Percentiles rank a stretch among this genome's conserved stretches.
phyloP scores from a whole-genome alignment of 306 rosid genomes.

The Nissolia schottii region DNA sequence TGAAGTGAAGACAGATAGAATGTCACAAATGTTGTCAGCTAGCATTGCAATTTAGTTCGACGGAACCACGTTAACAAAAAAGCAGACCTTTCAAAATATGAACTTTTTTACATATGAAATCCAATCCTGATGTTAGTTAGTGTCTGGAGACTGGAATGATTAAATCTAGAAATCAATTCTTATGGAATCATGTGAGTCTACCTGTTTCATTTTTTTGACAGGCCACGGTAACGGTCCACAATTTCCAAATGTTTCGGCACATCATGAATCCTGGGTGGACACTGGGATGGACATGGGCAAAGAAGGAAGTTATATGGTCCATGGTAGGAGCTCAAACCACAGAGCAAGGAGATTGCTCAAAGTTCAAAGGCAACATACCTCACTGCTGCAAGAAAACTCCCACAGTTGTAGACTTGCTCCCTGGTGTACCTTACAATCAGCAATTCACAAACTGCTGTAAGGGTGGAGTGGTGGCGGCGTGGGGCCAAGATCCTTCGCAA shows the following conservation, averaged over 20 bases:
- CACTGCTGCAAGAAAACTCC: slow-evolving; percentile 90
- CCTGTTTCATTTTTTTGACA: slow-evolving; percentile 16
- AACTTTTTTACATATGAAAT: not conserved
- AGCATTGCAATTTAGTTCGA: not conserved
- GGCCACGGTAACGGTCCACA: slow-evolving; percentile 72
- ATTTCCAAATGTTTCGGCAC: slow-evolving; percentile 89
- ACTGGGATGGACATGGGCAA: slow-evolving; percentile 92
- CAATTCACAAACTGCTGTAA: slow-evolving; percentile 86
- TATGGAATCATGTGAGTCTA: not conserved
- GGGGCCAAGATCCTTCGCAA: slow-evolving; percentile 91
- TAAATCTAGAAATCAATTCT: too few relatives aligned
- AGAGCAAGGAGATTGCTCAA: slow-evolving; percentile 95
- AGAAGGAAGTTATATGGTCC: slow-evolving; percentile 85
- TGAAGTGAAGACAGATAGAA: not conserved
- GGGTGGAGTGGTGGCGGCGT: slow-evolving; percentile 85
- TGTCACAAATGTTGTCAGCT: not conserved
- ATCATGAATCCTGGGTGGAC: slow-evolving; percentile 94
- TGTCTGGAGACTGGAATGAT: too few relatives aligned
- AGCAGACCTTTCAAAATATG: not conserved
- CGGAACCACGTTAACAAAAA: not conserved
- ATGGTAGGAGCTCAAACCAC: slow-evolving; percentile 79
- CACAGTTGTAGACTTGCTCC: slow-evolving; percentile 79
- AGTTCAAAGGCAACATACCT: slow-evolving; percentile 72
- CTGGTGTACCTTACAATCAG: slow-evolving; percentile 94
- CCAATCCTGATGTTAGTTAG: not conserved